Base-by-base conservation (phyloP, 225 moss, liverwort and hornwort genomes). In the Thuidium tamariscinum region DNA sequence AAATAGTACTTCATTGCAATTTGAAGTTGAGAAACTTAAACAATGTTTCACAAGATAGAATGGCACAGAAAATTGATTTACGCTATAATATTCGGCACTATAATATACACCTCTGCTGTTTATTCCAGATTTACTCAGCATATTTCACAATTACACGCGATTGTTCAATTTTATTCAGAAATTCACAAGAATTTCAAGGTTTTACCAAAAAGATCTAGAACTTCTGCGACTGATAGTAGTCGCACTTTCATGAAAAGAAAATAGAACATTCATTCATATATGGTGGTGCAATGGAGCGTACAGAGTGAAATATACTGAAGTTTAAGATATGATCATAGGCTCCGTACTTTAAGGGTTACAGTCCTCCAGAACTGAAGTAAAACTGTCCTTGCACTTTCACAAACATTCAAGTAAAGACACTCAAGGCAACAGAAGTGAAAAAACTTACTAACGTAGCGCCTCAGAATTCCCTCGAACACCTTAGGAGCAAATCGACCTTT, bases 401-500 rank as follows among this genome's bases (percentile, higher is more conserved):
- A 71, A 77, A 46, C 20, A 21, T 14, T 23, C 46, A 2, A 37
- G 74, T 30, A 26, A 25, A 81, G 52, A 74, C 16, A 77, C 39
- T 62, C 6, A 85, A 61, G 52, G 61, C 93, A 63, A 92, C 10
- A 41, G n/a, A 74, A 68, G 83, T 57, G 14, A 71, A 69, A 82
- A 79, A 22, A 95, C 97, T 97, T 92, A 97, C 95, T 97, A 86
- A 96, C 97, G n/a, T 97, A 96, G 87, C 95, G 94, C 88, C 97
- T 95, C 71, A 97, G 84, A 83, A 97, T 97, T 87, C 96, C 96
- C 93, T 97, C 97, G 81, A 96, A 97, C 88, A 94, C 94, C 90
- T 95, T 97, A 25, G 94, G 97, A 68, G 94, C 94, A 85, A 97
- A 95, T 82, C 96, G 95, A 83, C 96, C 97, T 88, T 97, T 96